Conservation (phyloP, 1,139 yeast species). For the Candida smagusa region DNA sequence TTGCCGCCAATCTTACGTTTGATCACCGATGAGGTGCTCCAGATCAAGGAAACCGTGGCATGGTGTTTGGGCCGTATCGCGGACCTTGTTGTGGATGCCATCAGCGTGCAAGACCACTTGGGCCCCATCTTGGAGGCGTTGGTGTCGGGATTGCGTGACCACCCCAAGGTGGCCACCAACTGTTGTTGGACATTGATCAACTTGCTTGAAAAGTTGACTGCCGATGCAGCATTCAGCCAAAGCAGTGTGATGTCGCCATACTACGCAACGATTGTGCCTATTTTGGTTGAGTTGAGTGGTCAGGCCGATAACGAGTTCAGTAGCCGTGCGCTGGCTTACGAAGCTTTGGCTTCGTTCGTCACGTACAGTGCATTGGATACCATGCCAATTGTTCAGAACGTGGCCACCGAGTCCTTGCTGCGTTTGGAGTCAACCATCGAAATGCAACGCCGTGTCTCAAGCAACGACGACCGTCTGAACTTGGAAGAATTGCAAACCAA, state of each 20-base stretch:
- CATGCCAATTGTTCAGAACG: conserved; percentile 61
- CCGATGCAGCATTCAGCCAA: conserved; percentile 51
- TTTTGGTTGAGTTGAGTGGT: conserved; percentile 64
- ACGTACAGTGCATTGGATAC: conserved; percentile 71
- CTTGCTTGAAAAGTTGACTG: conserved; percentile 76
- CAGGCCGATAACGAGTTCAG: conserved; percentile 79
- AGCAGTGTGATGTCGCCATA: conserved; percentile 70
- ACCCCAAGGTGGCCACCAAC: conserved; percentile 89
- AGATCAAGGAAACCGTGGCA: conserved; percentile 94
- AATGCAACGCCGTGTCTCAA: conserved; percentile 50
- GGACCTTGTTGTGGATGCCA: conserved; percentile 77
- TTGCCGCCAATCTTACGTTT: conserved; percentile 70
- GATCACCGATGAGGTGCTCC: conserved; percentile 71
- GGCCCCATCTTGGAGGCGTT: conserved; percentile 72
- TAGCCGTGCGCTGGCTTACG: conserved; percentile 94
- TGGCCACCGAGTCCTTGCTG: conserved; percentile 71
- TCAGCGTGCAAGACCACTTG: conserved; percentile 61
- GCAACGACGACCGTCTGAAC: conserved; percentile 69
- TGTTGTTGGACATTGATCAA: conserved; percentile 98
- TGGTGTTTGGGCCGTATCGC: conserved; percentile 98
- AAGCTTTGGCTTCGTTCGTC: conserved; percentile 83
- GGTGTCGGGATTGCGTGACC: conserved; percentile 75
- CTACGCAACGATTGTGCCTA: conserved; percentile 66
- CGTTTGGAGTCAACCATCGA: conserved; percentile 67
- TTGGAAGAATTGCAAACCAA: conserved; percentile 89